Conservation (phyloP, 208 protist genomes). For the Leishmania turanica region DNA sequence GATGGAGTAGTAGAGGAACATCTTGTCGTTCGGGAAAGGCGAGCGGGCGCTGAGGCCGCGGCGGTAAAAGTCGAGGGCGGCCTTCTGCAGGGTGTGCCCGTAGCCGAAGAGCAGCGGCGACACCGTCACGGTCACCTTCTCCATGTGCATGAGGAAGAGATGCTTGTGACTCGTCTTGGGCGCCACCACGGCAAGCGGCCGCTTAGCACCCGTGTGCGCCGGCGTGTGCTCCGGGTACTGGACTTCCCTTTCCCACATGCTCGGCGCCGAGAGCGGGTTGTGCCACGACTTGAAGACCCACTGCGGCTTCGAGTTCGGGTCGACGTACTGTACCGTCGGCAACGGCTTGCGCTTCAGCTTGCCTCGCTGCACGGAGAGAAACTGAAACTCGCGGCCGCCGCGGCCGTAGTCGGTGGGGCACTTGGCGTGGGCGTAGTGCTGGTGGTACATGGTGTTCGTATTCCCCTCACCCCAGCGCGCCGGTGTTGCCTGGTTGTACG, state of each 20-base stretch:
- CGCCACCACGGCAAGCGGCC: slow-evolving; percentile 81
- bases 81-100: slow-evolving; percentile 86
- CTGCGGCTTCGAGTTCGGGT: slow-evolving; percentile 65
- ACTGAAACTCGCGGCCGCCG: slow-evolving; percentile 85
- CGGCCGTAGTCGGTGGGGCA: slow-evolving; percentile 90
- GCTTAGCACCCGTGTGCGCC: slow-evolving; percentile 84
- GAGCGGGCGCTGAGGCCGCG: slow-evolving; percentile 77
- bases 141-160: slow-evolving; percentile 91
- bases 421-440: slow-evolving; percentile 91
- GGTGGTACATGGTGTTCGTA: slow-evolving; percentile 82
- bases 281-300: slow-evolving; percentile 94
- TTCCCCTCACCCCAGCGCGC: slow-evolving; percentile 83
- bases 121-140: slow-evolving; percentile 85
- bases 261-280: slow-evolving; percentile 68
- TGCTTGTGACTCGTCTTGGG: slow-evolving; percentile 81
- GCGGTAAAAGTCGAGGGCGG: slow-evolving; percentile 87
- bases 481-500: slow-evolving; percentile 80
- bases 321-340: slow-evolving; percentile 85
- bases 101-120: slow-evolving; percentile 87
- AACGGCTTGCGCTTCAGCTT: slow-evolving; percentile 84
- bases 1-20: slow-evolving; percentile 89
- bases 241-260: slow-evolving; percentile 91
- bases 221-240: slow-evolving; percentile 91
- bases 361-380: slow-evolving; percentile 68
- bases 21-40: slow-evolving; percentile 86